Conservation (phyloP, 2,329 filamentous ascomycete species). For the Tolypocladium amazonense region DNA sequence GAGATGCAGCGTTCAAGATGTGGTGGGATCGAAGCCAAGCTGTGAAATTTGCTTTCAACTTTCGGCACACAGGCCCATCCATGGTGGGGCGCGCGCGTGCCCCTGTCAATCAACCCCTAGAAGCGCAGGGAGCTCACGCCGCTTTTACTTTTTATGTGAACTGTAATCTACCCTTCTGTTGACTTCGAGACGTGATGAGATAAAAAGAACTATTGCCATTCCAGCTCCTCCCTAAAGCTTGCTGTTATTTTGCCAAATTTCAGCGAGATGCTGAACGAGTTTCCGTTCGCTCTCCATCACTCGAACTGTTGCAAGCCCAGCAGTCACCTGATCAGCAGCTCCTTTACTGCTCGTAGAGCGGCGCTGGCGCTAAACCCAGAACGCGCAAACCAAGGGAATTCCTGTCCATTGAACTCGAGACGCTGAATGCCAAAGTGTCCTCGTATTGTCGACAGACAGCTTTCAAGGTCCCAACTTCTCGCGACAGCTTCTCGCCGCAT, state of each 20-base stretch:
- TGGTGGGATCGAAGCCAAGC: neutral
- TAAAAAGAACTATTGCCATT: too few species aligned
- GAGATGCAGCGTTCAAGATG: neutral
- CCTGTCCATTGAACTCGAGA: neutral
- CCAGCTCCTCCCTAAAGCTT: too few species aligned
- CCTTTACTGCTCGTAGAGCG: slow-evolving; percentile 1
- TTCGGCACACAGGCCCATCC: neutral
- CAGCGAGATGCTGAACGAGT: too few species aligned
- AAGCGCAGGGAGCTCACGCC: neutral
- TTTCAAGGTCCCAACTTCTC: neutral
- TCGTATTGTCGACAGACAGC: neutral
- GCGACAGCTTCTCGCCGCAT: neutral
- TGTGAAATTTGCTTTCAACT: neutral
- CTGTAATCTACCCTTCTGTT: too few species aligned
- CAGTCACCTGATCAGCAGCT: neutral
- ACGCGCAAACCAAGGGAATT: neutral
- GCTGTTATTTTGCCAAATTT: too few species aligned
- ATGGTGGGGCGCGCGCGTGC: neutral
- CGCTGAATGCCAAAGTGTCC: slow-evolving; percentile 6
- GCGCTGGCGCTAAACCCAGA: slow-evolving; percentile 3
- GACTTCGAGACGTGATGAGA: too few species aligned
- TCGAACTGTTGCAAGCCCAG: neutral
- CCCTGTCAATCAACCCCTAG: neutral
- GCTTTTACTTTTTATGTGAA: neutral
- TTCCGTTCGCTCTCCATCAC: too few species aligned